Evolutionary conservation across 2,329 filamentous ascomycete genomes (phyloP).

Genomic region (Alternaria sp.): DNA sequence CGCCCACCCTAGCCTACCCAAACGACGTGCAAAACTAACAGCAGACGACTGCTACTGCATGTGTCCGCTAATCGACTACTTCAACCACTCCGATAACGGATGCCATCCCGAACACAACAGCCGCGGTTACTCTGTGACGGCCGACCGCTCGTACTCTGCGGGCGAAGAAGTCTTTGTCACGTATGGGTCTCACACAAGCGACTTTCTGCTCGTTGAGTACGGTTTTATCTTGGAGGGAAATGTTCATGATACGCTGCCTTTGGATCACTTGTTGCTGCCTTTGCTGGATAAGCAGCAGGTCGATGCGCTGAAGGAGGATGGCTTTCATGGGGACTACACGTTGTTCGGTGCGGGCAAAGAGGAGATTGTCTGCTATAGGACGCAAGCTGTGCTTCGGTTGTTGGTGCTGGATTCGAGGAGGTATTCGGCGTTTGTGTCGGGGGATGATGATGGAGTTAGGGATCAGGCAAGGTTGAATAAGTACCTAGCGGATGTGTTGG

Average conservation of each 20-base stretch:
- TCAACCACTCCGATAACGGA: slow-evolving; percentile 62
- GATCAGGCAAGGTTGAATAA: slow-evolving; percentile 48
- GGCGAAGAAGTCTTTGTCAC: slow-evolving; percentile 73
- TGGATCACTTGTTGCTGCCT: slow-evolving; percentile 53
- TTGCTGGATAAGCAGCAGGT: slow-evolving; percentile 40
- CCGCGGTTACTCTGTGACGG: slow-evolving; percentile 62
- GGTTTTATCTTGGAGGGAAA: slow-evolving; percentile 54
- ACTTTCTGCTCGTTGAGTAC: slow-evolving; percentile 74
- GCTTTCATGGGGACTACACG: slow-evolving; percentile 49
- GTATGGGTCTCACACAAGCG: slow-evolving; percentile 75
- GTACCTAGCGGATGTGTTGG: slow-evolving; percentile 43
- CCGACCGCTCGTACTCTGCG: slow-evolving; percentile 57
- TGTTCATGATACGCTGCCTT: slow-evolving; percentile 48
- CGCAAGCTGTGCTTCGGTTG: slow-evolving; percentile 53
- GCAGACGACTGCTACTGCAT: slow-evolving; percentile 69
- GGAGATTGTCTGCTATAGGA: slow-evolving; percentile 51
- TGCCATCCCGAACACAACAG: slow-evolving; percentile 61
- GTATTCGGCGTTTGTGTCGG: slow-evolving; percentile 41
- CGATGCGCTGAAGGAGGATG: slow-evolving; percentile 50
- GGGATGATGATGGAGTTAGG: slow-evolving; percentile 40
- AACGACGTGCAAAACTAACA: slow-evolving; percentile 49
- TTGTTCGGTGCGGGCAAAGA: slow-evolving; percentile 12
- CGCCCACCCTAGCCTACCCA: slow-evolving; percentile 51
- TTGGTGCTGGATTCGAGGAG: slow-evolving; percentile 37
- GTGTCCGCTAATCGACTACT: slow-evolving; percentile 75